Conservation (phyloP, 2,329 filamentous ascomycete species). For the Diaporthe eres region DNA sequence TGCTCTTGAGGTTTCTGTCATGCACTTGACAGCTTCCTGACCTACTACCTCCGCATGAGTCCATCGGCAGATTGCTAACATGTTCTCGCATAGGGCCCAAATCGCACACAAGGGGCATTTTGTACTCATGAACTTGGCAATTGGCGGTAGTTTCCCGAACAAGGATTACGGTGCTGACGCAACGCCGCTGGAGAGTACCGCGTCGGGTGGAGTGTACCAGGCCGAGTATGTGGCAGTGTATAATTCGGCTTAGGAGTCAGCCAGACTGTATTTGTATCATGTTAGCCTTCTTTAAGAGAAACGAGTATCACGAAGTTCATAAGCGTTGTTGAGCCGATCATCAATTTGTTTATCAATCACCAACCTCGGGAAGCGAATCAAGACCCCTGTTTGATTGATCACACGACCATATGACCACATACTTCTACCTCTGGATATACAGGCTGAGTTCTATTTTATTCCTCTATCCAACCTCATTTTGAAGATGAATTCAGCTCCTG, state of each 20-base stretch:
- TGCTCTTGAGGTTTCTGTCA: not conserved
- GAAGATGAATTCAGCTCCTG: no score
- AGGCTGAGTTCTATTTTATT: no score
- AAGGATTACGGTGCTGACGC: constrained; percentile 16
- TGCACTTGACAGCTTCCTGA: not conserved
- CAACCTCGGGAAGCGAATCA: not conserved
- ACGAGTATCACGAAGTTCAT: not conserved
- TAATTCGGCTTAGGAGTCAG: not conserved
- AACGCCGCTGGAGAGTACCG: constrained; percentile 2
- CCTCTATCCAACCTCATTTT: no score
- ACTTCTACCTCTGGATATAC: no score
- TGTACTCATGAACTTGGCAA: constrained; percentile 13
- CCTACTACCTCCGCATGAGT: not conserved
- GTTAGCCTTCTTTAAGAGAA: not conserved
- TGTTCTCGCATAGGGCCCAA: not conserved
- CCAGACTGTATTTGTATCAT: not conserved
- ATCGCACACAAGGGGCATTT: constrained; percentile 19
- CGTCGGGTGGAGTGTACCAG: constrained; percentile 1
- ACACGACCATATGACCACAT: not conserved
- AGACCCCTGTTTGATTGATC: not conserved
- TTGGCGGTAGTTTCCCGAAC: constrained; percentile 10
- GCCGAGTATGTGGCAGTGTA: constrained; percentile 25
- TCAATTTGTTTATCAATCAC: not conserved
- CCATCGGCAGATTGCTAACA: not conserved
- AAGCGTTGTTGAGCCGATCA: not conserved